Percentiles rank a stretch among this genome's conserved stretches.
phyloP scores from a whole-genome alignment of 2,329 filamentous ascomycete genomes.

The Xylariales sp. region DNA sequence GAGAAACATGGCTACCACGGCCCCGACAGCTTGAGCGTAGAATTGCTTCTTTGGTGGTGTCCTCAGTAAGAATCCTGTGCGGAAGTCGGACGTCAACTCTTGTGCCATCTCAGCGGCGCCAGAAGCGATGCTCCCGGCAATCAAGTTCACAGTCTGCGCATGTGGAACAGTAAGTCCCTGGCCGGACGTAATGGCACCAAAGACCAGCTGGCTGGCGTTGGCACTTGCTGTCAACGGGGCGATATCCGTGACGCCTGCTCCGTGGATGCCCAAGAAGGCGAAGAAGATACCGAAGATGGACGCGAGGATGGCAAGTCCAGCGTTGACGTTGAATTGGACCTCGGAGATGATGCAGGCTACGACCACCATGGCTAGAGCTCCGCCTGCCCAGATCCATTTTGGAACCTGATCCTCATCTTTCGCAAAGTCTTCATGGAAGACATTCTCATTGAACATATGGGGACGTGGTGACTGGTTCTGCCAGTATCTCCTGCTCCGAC shows the following conservation, averaged over 20 bases:
- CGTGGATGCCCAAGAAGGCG: constrained; percentile 57
- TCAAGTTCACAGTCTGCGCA: constrained; percentile 61
- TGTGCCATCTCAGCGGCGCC: constrained; percentile 51
- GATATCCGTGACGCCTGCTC: constrained; percentile 54
- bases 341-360: constrained; percentile 46
- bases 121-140: constrained; percentile 55
- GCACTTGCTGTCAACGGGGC: constrained; percentile 62
- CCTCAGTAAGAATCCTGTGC: constrained; percentile 61
- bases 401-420: constrained; percentile 37
- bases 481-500: constrained; percentile 6
- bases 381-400: constrained; percentile 47
- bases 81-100: constrained; percentile 58
- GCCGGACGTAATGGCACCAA: constrained; percentile 58
- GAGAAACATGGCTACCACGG: constrained; percentile 60
- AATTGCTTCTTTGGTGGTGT: constrained; percentile 63
- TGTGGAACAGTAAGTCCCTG: constrained; percentile 42
- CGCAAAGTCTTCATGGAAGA: constrained; percentile 8
- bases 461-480: constrained; percentile 1
- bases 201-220: constrained; percentile 65
- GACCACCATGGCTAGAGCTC: constrained; percentile 44
- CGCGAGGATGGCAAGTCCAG: constrained; percentile 50
- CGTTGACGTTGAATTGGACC: constrained; percentile 50
- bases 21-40: constrained; percentile 59
- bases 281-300: constrained; percentile 56
- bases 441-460: constrained; percentile 4